Base-by-base conservation (phyloP, 2,329 filamentous ascomycete species). In the Colletotrichum australisinense region DNA sequence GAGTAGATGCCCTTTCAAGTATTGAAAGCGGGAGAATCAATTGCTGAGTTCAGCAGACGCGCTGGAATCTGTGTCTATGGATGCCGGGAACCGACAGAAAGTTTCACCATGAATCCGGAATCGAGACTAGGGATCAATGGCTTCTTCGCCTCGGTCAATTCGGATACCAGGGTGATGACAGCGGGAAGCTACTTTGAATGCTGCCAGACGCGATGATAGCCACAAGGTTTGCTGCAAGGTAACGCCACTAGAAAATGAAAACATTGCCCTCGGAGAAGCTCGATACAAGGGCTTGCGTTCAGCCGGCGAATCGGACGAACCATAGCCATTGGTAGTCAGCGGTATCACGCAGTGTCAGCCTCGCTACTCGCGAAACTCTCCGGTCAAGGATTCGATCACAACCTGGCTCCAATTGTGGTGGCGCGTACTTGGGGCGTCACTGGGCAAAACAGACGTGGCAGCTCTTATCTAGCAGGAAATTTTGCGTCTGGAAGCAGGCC, bases 401-500 rank as follows among this genome's bases (percentile, higher is more conserved):
- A 19, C 22, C 52, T 53, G 28, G 56, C 24, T 57, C n/a, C 49
- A 57, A 38, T 57, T 19, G 57, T 38, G 26, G 38, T 56, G 42
- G 59, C 60, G 60, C 59, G 32, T 24, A 32, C 4, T 42, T 72
- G 55, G 66, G 56, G 35, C 16, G 38, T 28, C 32, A 56, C 16
- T 35, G 7, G 42, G 30, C 35, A 35, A 56, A 24, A 52, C 19
- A 57, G 52, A 72, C 68, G 72, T 72, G 57, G 35, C 30, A 38
- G n/a, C n/a, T 46, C 62, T 63, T 49, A 68, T 62, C 57, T 59
- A 55, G 60, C 60, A 28, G 56, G 35, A 11, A 57, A 38, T 5
- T 49, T 72, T 63, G 28, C 53, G 11, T 8, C 53, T 46, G 14
- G 66, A 74, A 72, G 72, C 72, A 72, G 68, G 72, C 52, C 32